A percentile compares a stretch with the other conserved stretches of the same genome.
These are phyloP conservation scores for Stromatinia cepivora DNA, from an alignment of 2,329 filamentous ascomycete species.

Conservation along the genomic window DNA sequence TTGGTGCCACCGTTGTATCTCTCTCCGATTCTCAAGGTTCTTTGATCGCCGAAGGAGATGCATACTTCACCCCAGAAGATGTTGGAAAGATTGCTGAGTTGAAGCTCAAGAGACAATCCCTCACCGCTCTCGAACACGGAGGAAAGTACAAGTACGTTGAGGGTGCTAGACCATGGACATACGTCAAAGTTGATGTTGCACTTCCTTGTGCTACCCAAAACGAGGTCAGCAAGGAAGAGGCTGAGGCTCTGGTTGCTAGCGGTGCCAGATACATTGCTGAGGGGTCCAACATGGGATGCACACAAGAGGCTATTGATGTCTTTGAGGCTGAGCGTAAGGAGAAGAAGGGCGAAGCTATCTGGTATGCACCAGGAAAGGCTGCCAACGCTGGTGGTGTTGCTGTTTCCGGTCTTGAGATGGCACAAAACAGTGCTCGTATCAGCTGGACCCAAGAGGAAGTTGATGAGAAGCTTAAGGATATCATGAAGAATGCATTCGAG, in stretches of 20 bases:
- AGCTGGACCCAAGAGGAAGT: slow-evolving; percentile 88
- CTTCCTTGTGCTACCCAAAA: slow-evolving; percentile 96
- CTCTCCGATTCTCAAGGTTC: slow-evolving; percentile 90
- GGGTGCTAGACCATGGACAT: slow-evolving; percentile 85
- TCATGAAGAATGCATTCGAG: slow-evolving; percentile 94
- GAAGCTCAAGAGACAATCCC: slow-evolving; percentile 83
- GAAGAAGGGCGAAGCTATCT: slow-evolving; percentile 70
- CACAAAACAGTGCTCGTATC: slow-evolving; percentile 89
- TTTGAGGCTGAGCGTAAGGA: slow-evolving; percentile 79
- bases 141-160: slow-evolving; percentile 81
- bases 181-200: slow-evolving; percentile 87
- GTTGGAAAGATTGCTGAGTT: slow-evolving; percentile 76
- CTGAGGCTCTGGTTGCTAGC: slow-evolving; percentile 71
- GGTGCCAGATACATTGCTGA: slow-evolving; percentile 88
- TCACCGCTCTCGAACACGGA: slow-evolving; percentile 68
- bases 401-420: slow-evolving; percentile 97
- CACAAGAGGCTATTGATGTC: slow-evolving; percentile 87
- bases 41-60: slow-evolving; percentile 70
- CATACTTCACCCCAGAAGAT: slow-evolving; percentile 75
- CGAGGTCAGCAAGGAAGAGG: slow-evolving; percentile 92
- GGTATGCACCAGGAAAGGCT: slow-evolving; percentile 97
- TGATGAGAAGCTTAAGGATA: slow-evolving; percentile 83
- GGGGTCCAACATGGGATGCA: slow-evolving; percentile 99
- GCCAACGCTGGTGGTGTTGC: slow-evolving; percentile 97
- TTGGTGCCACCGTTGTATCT: slow-evolving; percentile 88